These are phyloP conservation scores for Teratosphaeria nubilosa DNA, from an alignment of 2,329 filamentous ascomycete genomes.

Conservation along the genomic window DNA sequence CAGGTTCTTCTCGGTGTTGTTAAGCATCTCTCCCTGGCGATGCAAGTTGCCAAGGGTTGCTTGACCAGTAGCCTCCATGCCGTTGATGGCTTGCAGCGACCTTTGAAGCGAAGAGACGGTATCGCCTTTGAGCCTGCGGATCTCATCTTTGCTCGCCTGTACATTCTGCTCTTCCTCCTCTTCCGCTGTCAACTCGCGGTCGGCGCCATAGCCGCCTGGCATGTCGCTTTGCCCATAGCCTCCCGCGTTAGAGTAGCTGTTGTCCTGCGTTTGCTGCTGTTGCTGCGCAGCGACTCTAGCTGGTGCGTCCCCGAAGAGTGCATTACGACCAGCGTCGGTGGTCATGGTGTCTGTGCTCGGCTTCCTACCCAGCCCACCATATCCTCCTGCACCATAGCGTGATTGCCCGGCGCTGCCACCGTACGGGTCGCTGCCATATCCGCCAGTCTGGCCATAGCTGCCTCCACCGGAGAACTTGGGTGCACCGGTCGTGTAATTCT, in stretches of 20 bases:
- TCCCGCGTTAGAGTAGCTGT: constrained; percentile 21
- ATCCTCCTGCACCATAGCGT: constrained; percentile 42
- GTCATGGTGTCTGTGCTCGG: constrained; percentile 41
- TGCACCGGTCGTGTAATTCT: constrained; percentile 33
- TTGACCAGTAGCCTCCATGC: constrained; percentile 58
- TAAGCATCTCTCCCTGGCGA: constrained; percentile 67
- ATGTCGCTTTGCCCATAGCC: constrained; percentile 10
- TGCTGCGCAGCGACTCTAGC: constrained; percentile 34
- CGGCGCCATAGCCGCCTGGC: constrained; percentile 31
- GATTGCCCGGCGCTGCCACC: constrained; percentile 29
- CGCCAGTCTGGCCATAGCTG: constrained; percentile 32
- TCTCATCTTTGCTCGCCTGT: constrained; percentile 61
- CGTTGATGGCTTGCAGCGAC: constrained; percentile 17
- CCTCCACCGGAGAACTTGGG: constrained; percentile 16
- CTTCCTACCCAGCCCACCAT: constrained; percentile 44
- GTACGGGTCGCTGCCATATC: constrained; percentile 45
- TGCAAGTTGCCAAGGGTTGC: constrained; percentile 59
- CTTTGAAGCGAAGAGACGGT: constrained; percentile 56
- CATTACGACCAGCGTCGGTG: constrained; percentile 49
- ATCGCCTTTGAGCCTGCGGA: constrained; percentile 65
- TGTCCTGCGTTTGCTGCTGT: constrained; percentile 28
- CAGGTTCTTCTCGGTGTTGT: constrained; percentile 74
- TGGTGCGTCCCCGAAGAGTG: constrained; percentile 52
- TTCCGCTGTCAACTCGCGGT: constrained; percentile 74
- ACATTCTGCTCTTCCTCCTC: constrained; percentile 65